These are phyloP conservation scores for Anethum foeniculum DNA, from an alignment of 140 eudicot genomes.

Conservation along the genomic window DNA sequence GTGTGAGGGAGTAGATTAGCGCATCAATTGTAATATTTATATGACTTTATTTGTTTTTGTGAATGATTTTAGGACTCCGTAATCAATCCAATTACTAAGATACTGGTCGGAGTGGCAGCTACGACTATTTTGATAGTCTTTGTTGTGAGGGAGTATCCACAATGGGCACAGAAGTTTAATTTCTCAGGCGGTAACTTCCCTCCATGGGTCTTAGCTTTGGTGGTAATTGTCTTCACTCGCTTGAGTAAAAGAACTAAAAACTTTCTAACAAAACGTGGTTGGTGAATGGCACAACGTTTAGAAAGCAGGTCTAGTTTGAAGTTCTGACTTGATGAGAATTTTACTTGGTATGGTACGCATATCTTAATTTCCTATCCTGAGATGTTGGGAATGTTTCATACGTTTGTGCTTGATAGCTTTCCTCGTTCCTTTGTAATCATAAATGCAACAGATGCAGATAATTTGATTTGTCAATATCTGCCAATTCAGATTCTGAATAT, in stretches of 20 bases:
- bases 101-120: conserved; percentile 39
- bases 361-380: background rate
- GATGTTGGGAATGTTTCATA: background rate
- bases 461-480: background rate
- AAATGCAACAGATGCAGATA: background rate
- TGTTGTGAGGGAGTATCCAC: conserved; percentile 46
- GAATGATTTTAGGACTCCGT: conserved; percentile 59
- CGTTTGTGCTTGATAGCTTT: background rate
- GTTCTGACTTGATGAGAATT: background rate
- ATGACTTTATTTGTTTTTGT: background rate
- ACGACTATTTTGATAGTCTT: conserved; percentile 37
- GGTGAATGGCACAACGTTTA: conserved; percentile 14
- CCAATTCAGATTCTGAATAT: background rate
- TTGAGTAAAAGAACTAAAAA: conserved; percentile 72
- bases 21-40: background rate
- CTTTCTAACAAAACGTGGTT: conserved; percentile 36
- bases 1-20: background rate
- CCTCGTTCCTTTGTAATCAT: background rate
- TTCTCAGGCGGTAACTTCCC: conserved; percentile 38
- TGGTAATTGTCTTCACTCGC: conserved; percentile 81
- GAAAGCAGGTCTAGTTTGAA: background rate
- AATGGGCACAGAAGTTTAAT: conserved; percentile 43
- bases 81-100: conserved; percentile 59
- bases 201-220: conserved; percentile 86
- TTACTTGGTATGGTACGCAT: background rate